Conservation (phyloP, 2,329 filamentous ascomycete species). For the Pseudogymnoascus sp. region DNA sequence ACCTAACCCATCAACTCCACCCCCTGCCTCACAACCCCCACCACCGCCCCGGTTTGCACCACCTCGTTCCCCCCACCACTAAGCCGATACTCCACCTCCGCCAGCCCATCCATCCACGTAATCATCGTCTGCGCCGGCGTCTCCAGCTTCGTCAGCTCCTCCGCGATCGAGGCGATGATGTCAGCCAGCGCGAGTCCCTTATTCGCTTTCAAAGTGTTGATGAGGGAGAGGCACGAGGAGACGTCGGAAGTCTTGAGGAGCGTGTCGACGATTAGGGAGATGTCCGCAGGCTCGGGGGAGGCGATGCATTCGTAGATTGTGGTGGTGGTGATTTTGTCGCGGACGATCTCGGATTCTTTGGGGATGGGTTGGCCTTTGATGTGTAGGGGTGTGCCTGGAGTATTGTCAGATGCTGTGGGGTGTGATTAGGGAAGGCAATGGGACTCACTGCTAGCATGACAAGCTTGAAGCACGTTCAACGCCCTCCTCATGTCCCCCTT, state of each 20-base stretch:
- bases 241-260: constrained; percentile 81
- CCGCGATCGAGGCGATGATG: constrained; percentile 79
- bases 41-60: constrained; percentile 87
- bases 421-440: background rate
- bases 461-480: constrained; percentile 92
- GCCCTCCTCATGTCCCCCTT: constrained; percentile 96
- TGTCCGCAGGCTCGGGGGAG: constrained; percentile 84
- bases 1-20: constrained; percentile 63
- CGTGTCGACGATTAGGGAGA: constrained; percentile 75
- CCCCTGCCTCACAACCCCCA: constrained; percentile 80
- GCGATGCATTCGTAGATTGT: constrained; percentile 97
- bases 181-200: constrained; percentile 89
- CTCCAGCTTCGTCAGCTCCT: constrained; percentile 75
- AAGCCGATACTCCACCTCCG: constrained; percentile 87
- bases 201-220: constrained; percentile 78
- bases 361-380: constrained; percentile 53
- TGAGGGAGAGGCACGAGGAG: constrained; percentile 77
- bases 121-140: constrained; percentile 84
- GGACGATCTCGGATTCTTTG: constrained; percentile 58
- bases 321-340: constrained; percentile 84
- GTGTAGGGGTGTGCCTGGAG: constrained; percentile 61
- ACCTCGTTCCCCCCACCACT: constrained; percentile 80
- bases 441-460: constrained; percentile 77
- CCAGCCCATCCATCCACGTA: constrained; percentile 83
- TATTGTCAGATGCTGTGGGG: background rate